A percentile compares a stretch with the other conserved stretches of the same genome.
These are phyloP conservation scores for Penicillium argentinense DNA, from an alignment of 495 filamentous ascomycete species.

Conservation along the genomic window DNA sequence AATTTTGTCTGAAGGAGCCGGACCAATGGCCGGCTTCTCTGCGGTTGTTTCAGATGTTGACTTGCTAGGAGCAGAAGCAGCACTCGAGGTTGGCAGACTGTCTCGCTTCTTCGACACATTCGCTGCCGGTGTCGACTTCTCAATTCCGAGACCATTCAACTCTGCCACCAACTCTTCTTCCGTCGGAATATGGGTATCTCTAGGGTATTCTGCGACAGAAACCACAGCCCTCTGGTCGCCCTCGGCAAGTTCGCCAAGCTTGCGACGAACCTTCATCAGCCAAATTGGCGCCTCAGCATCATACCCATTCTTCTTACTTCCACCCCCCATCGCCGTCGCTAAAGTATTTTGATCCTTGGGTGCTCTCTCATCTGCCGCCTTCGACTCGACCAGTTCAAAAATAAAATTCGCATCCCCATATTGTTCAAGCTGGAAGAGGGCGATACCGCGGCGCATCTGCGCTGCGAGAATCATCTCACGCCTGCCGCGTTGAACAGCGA, in stretches of 20 bases:
- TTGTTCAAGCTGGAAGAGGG: conserved; percentile 66
- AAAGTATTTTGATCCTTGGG: conserved; percentile 40
- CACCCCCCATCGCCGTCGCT: conserved; percentile 31
- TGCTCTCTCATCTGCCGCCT: conserved; percentile 54
- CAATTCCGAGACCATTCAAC: conserved; percentile 30
- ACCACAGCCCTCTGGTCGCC: conserved; percentile 59
- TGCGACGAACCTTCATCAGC: conserved; percentile 54
- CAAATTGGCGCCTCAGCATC: conserved; percentile 56
- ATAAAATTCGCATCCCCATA: conserved; percentile 77
- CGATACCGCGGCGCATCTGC: conserved; percentile 77
- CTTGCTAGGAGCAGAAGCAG: not conserved
- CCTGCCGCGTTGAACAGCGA: conserved; percentile 71
- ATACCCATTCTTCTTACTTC: conserved; percentile 55
- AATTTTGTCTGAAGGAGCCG: conserved; percentile 49
- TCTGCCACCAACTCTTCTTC: conserved; percentile 36
- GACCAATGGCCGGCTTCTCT: not conserved
- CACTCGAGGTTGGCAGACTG: not conserved
- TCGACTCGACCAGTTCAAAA: conserved; percentile 63
- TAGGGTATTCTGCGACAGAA: conserved; percentile 63
- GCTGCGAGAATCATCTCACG: conserved; percentile 77
- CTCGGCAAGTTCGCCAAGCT: conserved; percentile 54
- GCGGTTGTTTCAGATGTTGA: not conserved
- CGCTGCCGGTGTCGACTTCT: conserved; percentile 16
- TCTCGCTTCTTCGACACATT: conserved; percentile 5
- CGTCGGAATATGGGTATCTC: conserved; percentile 48